Conservation (phyloP, 1,139 yeast genomes). For the Blastobotrys buckinghamii region DNA sequence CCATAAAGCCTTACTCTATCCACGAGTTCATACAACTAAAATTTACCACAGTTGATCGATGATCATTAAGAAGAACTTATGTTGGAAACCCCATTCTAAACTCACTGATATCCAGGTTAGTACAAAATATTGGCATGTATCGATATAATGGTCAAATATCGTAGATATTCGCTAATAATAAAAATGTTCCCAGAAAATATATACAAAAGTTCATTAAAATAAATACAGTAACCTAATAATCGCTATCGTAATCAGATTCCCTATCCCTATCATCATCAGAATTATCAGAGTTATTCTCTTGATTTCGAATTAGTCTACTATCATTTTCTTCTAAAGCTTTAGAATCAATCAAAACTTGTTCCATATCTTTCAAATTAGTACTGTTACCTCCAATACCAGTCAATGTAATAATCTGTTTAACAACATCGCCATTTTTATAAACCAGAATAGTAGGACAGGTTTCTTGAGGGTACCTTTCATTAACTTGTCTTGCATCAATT, state of each 20-base stretch:
- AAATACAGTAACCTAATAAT: neutral
- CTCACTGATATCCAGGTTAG: no score
- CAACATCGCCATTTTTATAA: slow-evolving; percentile 68
- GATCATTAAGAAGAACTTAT: no score
- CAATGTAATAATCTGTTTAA: slow-evolving; percentile 74
- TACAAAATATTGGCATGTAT: no score
- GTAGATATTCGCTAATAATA: no score
- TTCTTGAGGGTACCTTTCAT: slow-evolving; percentile 82
- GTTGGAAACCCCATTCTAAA: no score
- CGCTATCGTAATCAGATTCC: slow-evolving; percentile 10
- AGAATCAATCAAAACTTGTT: slow-evolving; percentile 56
- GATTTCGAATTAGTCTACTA: slow-evolving; percentile 54
- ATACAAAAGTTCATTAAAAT: neutral
- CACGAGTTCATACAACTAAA: no score
- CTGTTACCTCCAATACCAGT: slow-evolving; percentile 80
- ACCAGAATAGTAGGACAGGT: slow-evolving; percentile 89
- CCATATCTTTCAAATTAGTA: slow-evolving; percentile 62
- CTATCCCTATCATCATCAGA: neutral
- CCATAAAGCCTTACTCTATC: no score
- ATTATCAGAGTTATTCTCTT: neutral
- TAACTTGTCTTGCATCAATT: slow-evolving; percentile 81
- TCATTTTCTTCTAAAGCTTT: slow-evolving; percentile 64
- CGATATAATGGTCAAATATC: no score
- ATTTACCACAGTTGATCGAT: no score
- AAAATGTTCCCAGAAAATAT: slow-evolving; percentile 2